phyloP scores from a whole-genome alignment of 257 asterid genomes.

The Nicotiana tabacum region DNA sequence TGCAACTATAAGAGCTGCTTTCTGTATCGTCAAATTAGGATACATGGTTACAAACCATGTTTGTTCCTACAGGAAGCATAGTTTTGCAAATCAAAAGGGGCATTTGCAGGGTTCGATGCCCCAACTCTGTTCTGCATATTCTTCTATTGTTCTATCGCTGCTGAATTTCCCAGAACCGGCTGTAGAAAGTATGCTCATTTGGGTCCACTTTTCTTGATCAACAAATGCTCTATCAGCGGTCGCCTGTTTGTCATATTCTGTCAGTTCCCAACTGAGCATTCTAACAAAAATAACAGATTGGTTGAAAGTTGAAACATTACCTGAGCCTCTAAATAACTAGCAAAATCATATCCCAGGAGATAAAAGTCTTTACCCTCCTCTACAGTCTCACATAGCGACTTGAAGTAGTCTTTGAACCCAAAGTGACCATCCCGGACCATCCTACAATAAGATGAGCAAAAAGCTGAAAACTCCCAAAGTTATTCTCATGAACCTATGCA shows the following conservation, averaged over 20 bases:
- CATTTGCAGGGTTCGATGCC: slow-evolving; percentile 46
- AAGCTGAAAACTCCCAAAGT: background rate
- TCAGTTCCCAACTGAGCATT: slow-evolving; percentile 11
- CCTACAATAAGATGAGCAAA: slow-evolving; percentile 15
- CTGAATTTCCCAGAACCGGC: slow-evolving; percentile 48
- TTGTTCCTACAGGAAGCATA: background rate
- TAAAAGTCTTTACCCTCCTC: slow-evolving; percentile 44
- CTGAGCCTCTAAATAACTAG: slow-evolving; percentile 50
- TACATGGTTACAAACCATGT: background rate
- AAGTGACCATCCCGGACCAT: slow-evolving; percentile 51
- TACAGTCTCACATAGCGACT: slow-evolving; percentile 35
- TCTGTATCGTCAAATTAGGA: background rate
- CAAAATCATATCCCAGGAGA: slow-evolving; percentile 40
- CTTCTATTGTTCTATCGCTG: slow-evolving; percentile 46
- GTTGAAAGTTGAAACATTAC: slow-evolving; percentile 16
- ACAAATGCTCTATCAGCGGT: slow-evolving; percentile 38
- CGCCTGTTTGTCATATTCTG: slow-evolving; percentile 24
- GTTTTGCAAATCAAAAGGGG: slow-evolving; percentile 27
- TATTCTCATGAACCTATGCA: background rate
- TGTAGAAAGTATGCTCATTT: slow-evolving; percentile 43
- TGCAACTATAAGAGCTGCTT: background rate
- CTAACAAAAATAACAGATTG: background rate
- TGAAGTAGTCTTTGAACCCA: slow-evolving; percentile 44
- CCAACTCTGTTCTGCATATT: slow-evolving; percentile 44
- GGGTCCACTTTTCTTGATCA: slow-evolving; percentile 37